Evolutionary conservation across 352 stramenopile species (phyloP), one percentile per base, ranked within the genome.

Genomic region (Pythium pyrilobum): DNA sequence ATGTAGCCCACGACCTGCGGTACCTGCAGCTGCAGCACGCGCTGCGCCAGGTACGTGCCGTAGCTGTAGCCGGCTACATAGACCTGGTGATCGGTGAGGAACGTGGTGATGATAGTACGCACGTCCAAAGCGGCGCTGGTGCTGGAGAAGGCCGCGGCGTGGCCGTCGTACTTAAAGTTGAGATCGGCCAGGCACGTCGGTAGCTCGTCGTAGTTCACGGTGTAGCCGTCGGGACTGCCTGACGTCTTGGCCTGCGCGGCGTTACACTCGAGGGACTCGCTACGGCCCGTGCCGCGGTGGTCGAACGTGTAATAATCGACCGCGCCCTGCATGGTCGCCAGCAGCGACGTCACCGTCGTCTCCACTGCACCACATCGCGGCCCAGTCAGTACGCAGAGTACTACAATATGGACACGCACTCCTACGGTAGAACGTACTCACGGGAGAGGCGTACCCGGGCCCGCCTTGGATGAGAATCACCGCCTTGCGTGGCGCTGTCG

Each of bases 301-400:
- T 73, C 66, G 25, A 73, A 44, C 33, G 56, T 64, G 43, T 73
- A 73, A 3, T 60, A 54, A 29, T 65, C 56, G 6, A 67, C 56
- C 0, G 27, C 44, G 51, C 45, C 56, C 21, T 62, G 50, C 25
- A 67, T 37, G 15, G 29, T n/a, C 13, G 23, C 48, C 15, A 50
- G 24, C 6, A 67, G n/a, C 2, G 4, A 45, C 13, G 20, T 13
- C 33, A 58, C 55, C 0, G n/a, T 25, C 11, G 56, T 46, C 45
- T 54, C 42, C 52, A 59, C 52, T 59, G 7, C 23, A 31, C 24
- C 28, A 24, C 7, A 8, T 32, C 23, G 36, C n/a, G 25, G n/a
- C n/a, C 25, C n/a, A 9, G n/a, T 42, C n/a, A 42, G n/a, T n/a
- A n/a, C n/a, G n/a, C n/a, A n/a, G n/a, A n/a, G n/a, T n/a, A n/a